Base-by-base conservation (phyloP, 441 rosid genomes). In the Flueggea neowawraea region DNA sequence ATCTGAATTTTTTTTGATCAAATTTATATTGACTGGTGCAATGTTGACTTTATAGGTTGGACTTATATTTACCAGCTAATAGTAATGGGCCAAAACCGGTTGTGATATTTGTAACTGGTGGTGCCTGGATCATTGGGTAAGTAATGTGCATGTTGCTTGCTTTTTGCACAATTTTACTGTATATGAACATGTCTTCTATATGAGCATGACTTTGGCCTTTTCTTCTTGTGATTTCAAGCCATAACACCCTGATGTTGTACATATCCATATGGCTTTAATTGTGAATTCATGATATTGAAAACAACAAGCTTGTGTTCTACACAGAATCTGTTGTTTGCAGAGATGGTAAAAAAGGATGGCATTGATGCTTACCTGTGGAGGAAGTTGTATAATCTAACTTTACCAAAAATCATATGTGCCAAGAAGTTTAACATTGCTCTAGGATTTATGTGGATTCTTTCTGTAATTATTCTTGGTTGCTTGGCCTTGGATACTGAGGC, bases 61-160 rank as follows among this genome's bases (percentile, higher is more conserved):
- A 95, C 82, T 78, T 89, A 60, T 82, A 89, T 77, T 65, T 95
- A 68, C 99, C 99, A 6, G 72, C 74, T 69, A 78, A 69, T 55
- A 73, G 4, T 54, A 80, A 81, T 71, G 89, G 83, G 41, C 77
- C 68, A 12, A 91, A 87, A 79, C 97, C 99, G 51, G 99, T 89
- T 59, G 96, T 95, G 54, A 86, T 82, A 62, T 91, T 91, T 71
- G 96, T 95, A 52, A 95, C 99, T 31, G 99, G 99, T 63, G 99
- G 99, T 67, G 99, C 97, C 49, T 94, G 99, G 99, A 94, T 91
- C 39, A 91, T 95, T 61, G 97, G 99, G 96, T 91, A 70, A 74
- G 83, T 75, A 53, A 56, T 58, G 55, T 63, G 51, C 52, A 22
- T 28, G 60, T 55, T 65, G 52, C 72, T 66, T 60, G 28, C 39